Base-by-base conservation (phyloP, 352 stramenopile genomes). In the Globisporangium paddicum region DNA sequence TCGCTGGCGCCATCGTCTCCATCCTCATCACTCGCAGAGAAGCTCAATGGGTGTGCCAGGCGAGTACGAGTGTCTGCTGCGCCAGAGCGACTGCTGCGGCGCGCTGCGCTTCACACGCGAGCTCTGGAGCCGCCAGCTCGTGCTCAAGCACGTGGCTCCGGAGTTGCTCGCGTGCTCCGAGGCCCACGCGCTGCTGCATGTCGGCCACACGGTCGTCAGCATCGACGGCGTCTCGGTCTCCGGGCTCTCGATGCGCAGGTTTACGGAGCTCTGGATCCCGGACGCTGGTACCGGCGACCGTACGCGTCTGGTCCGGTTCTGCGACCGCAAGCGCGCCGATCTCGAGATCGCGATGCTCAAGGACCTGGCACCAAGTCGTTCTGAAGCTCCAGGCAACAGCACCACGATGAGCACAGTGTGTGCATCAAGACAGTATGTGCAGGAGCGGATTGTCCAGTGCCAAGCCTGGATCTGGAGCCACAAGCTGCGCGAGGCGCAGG, bases 71-170 rank as follows among this genome's bases (percentile, higher is more conserved):
- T 62, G 54, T 14, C 38, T 60, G 26, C 47, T 82, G n/a, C 46
- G 48, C 25, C 50, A 47, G 21, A 35, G 48, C 41, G 54, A 62
- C 48, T 58, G 63, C 16, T 59, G 60, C 30, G 26, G 52, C 0
- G 50, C 50, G 3, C 51, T 81, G 23, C 55, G 35, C 21, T 71
- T 79, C 47, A 65, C 64, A 16, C 64, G 65, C 37, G 72, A 82
- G 58, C 65, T 82, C n/a, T 75, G 75, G 38, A 71, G 67, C 55
- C 70, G 68, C 32, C 55, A 77, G 53, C 71, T 73, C 19, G 72
- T 82, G n/a, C 54, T 82, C 46, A 62, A 70, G 61, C 42, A 66
- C 14, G 70, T 71, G 32, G 55, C 58, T 19, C 46, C 35, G 13
- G 21, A 63, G 16, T 35, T 57, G 10, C 42, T 73, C 41, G 35